Evolutionary conservation across 1,284 basidiomycete genomes (phyloP).

Genomic region (Malassezia pachydermatis): DNA sequence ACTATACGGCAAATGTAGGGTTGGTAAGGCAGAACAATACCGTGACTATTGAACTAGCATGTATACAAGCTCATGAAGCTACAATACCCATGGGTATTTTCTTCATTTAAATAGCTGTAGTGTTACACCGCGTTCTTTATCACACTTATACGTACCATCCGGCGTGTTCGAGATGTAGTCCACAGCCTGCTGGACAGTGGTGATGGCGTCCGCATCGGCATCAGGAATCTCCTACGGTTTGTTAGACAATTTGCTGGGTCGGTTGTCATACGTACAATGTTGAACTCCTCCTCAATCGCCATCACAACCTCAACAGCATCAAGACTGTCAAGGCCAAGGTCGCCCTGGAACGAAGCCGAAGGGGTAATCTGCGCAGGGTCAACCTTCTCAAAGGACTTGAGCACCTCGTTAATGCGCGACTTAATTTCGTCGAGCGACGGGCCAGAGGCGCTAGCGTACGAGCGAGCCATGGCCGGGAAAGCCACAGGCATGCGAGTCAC

Average conservation of each 20-base stretch:
- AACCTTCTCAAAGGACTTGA: constrained; percentile 93
- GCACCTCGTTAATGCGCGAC: constrained; percentile 70
- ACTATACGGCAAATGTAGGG: no score
- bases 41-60: no score
- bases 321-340: constrained; percentile 90
- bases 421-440: constrained; percentile 69
- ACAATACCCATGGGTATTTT: no score
- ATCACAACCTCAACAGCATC: constrained; percentile 98
- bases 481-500: constrained; percentile 8
- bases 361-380: constrained; percentile 67
- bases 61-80: no score
- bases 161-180: constrained; percentile 94
- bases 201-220: constrained; percentile 93
- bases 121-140: no score
- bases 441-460: constrained; percentile 67
- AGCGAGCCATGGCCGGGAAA: constrained; percentile 25
- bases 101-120: no score
- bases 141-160: constrained; percentile 54
- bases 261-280: constrained; percentile 23
- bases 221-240: constrained; percentile 81
- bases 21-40: no score
- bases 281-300: constrained; percentile 91
- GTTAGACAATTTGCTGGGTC: no score
- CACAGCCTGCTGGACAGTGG: constrained; percentile 86
- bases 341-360: constrained; percentile 67